Conservation (phyloP, 768 basidiomycete species). For the Auricularia sp. region DNA sequence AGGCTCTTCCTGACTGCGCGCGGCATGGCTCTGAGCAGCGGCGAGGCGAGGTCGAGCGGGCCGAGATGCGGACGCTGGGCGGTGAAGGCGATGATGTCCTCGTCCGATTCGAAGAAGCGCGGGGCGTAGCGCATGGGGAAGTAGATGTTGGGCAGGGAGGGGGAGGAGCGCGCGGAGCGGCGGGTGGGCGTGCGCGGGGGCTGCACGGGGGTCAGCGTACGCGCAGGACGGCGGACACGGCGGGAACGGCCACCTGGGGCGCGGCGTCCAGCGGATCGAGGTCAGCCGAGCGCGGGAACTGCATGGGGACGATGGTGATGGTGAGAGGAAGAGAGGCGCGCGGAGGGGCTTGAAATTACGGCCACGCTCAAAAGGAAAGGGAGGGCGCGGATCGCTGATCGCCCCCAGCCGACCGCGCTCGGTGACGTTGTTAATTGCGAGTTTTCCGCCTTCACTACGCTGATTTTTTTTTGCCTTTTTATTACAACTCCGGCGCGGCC, state of each 20-base stretch:
- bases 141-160: not conserved
- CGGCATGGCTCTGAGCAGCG: not conserved
- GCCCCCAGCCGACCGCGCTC: no score
- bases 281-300: not conserved
- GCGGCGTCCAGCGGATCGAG: not conserved
- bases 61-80: not conserved
- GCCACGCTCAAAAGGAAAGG: not conserved
- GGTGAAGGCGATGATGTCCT: conserved; percentile 1
- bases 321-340: not conserved
- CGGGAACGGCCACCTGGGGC: not conserved
- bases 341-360: no score
- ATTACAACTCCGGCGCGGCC: no score
- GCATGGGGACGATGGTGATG: not conserved
- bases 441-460: not conserved
- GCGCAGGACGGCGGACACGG: not conserved
- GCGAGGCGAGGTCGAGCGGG: not conserved
- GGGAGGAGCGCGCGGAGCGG: not conserved
- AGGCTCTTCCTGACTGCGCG: not conserved
- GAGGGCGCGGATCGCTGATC: not conserved
- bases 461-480: no score
- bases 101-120: not conserved
- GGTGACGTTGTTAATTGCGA: not conserved
- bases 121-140: not conserved
- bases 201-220: not conserved
- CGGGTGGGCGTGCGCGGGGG: conserved; percentile 1